Conservation (phyloP, 2,329 filamentous ascomycete species). For the Pseudogymnoascus verrucosus region DNA sequence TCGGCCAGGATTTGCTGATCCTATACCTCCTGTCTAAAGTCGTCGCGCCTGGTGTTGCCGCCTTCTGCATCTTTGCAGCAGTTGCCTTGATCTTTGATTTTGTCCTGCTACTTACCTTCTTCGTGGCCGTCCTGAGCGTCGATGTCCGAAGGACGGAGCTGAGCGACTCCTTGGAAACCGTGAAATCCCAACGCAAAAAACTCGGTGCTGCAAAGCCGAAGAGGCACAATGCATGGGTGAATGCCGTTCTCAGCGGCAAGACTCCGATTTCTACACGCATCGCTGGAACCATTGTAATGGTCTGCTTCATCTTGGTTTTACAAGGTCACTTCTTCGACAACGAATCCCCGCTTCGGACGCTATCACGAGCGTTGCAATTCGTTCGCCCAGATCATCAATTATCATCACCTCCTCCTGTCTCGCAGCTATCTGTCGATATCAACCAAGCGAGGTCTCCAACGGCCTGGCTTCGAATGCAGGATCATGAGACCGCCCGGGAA, state of each 20-base stretch:
- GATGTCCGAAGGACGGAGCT: constrained; percentile 71
- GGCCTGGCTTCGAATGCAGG: constrained; percentile 69
- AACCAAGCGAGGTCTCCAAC: constrained; percentile 69
- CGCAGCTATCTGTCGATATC: constrained; percentile 48
- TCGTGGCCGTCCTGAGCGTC: constrained; percentile 69
- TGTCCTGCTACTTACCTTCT: constrained; percentile 72
- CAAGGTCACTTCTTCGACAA: constrained; percentile 72
- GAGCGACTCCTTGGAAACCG: constrained; percentile 54
- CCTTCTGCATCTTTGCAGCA: constrained; percentile 69
- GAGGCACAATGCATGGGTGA: constrained; percentile 44
- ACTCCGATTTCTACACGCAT: constrained; percentile 64
- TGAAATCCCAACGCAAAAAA: constrained; percentile 1
- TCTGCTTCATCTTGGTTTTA: constrained; percentile 63
- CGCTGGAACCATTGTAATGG: constrained; percentile 64
- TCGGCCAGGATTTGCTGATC: constrained; percentile 60
- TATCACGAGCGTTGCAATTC: constrained; percentile 28
- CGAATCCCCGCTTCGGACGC: constrained; percentile 35
- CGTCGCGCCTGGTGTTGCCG: constrained; percentile 62
- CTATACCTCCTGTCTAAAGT: constrained; percentile 57
- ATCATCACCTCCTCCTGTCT: constrained; percentile 21
- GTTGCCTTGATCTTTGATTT: constrained; percentile 71
- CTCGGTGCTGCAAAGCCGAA: constrained; percentile 26
- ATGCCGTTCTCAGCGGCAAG: constrained; percentile 55
- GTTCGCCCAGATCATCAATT: constrained; percentile 9
- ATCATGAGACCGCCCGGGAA: constrained; percentile 70